Base-by-base conservation (phyloP, 78 protist species). In the Mastigamoeba balamuthi region DNA sequence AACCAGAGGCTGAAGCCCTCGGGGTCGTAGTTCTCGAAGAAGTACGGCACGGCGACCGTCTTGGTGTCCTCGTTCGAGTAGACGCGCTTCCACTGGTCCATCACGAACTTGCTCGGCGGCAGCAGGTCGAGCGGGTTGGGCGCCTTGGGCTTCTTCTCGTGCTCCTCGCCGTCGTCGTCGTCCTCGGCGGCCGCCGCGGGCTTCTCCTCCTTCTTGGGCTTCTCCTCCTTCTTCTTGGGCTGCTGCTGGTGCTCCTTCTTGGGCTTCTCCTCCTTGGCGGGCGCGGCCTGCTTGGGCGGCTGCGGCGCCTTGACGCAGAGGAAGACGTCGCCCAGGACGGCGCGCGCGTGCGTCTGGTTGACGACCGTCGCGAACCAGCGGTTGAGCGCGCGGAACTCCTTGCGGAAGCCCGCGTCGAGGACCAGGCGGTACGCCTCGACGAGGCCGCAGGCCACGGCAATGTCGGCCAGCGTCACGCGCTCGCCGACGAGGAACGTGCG, bases 81-180 rank as follows among this genome's bases (percentile, higher is more conserved):
- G 28, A 66, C 64, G 40, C 94, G 72, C 83, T 90, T 90, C 83
- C 78, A 90, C 63, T 75, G 85, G n/a, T 90, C 94, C 25, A 90
- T 28, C 65, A 30, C 39, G 67, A 90, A 80, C 10, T 67, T 44
- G 27, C 85, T 64, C 42, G 77, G 53, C 39, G 91, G 80, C 44
- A 90, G 84, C 30, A 39, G 74, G 36, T 66, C 75, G 43, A 83
- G 67, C 66, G 80, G 82, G 88, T 81, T 40, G 25, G 36, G 39
- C 64, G 68, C 66, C 63, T 33, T 71, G 75, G 78, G 77, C 23
- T 5, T 5, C 63, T 76, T 65, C 65, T 37, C 69, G n/a, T 43
- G 82, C 0, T 10, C 72, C 6, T n/a, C 74, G 6, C 10, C 42
- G 43, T 70, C 23, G 66, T 63, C 10, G 52, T 68, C n/a, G 25